Evolutionary conservation across 306 rosid genomes (phyloP).

Genomic region (Canavalia gladiata): DNA sequence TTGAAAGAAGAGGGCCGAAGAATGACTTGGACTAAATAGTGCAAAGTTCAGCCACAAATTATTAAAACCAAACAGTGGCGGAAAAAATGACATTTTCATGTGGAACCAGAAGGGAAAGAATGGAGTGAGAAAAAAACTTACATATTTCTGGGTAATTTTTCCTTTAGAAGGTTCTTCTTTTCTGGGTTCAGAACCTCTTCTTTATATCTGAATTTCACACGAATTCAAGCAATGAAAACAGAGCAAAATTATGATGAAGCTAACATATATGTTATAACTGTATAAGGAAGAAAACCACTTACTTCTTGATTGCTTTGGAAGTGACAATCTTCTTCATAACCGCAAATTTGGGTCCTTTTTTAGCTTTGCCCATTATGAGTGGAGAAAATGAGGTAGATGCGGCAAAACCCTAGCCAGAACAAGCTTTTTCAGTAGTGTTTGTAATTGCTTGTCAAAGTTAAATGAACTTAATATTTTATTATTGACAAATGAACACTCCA

Average conservation of each 20-base stretch:
- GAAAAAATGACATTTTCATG: neutral
- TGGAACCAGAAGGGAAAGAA: neutral
- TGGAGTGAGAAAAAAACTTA: conserved; percentile 46
- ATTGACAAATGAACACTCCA: too few relatives aligned
- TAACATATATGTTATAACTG: too few relatives aligned
- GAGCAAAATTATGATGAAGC: neutral
- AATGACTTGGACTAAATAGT: conserved; percentile 69
- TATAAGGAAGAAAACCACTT: neutral
- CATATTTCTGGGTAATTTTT: conserved; percentile 86
- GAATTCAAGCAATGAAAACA: neutral
- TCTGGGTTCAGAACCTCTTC: conserved; percentile 85
- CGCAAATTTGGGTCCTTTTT: conserved; percentile 88
- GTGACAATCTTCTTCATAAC: conserved; percentile 82
- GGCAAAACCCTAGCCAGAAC: conserved; percentile 1
- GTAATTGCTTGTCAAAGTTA: too few relatives aligned
- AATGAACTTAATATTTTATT: too few relatives aligned
- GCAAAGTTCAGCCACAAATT: conserved; percentile 24
- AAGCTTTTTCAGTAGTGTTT: too few relatives aligned
- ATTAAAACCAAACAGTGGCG: neutral
- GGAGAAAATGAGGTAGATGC: conserved; percentile 5
- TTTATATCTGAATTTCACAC: conserved; percentile 69
- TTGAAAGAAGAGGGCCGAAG: conserved; percentile 87
- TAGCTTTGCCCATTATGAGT: conserved; percentile 73
- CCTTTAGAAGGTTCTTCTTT: conserved; percentile 67
- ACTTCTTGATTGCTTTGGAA: conserved; percentile 83